Evolutionary conservation across 768 basidiomycete genomes (phyloP).

Genomic region (Termitomyces sp.): DNA sequence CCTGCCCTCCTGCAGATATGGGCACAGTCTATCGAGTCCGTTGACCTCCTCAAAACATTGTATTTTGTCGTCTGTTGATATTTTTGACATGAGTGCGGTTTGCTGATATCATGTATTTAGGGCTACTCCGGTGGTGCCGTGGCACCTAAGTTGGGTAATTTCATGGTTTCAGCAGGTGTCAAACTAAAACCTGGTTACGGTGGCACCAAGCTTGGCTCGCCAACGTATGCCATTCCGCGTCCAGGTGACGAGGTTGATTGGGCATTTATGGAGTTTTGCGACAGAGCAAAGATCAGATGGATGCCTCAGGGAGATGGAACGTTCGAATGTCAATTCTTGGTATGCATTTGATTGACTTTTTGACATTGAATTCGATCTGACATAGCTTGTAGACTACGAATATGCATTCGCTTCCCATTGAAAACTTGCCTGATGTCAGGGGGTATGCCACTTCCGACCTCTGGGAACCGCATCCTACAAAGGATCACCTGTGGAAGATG

Average conservation of each 20-base stretch:
- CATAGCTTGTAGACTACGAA: conserved; percentile 20
- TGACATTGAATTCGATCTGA: background rate
- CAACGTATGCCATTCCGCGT: conserved; percentile 10
- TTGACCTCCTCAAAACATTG: conserved; percentile 24
- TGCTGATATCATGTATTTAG: conserved; percentile 14
- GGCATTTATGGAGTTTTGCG: conserved; percentile 29
- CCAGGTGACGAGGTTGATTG: conserved; percentile 26
- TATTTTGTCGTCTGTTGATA: conserved; percentile 25
- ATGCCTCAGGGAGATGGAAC: conserved; percentile 31
- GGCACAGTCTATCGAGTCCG: conserved; percentile 19
- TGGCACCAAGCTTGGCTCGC: conserved; percentile 28
- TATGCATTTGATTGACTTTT: conserved; percentile 13
- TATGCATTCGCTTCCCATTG: conserved; percentile 25
- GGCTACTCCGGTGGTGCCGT: conserved; percentile 29
- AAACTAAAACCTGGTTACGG: conserved; percentile 23
- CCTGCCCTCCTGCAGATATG: conserved; percentile 30
- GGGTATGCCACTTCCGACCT: conserved; percentile 39
- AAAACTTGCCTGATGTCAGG: conserved; percentile 31
- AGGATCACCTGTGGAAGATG: conserved; percentile 34
- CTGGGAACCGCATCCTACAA: conserved; percentile 34
- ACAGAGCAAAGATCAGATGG: conserved; percentile 28
- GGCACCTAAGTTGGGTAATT: conserved; percentile 28
- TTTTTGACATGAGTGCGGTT: background rate
- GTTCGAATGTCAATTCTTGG: conserved; percentile 36
- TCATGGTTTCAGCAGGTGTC: conserved; percentile 26